Conservation (phyloP, 805 yeast species). For the Candida morakotiae region DNA sequence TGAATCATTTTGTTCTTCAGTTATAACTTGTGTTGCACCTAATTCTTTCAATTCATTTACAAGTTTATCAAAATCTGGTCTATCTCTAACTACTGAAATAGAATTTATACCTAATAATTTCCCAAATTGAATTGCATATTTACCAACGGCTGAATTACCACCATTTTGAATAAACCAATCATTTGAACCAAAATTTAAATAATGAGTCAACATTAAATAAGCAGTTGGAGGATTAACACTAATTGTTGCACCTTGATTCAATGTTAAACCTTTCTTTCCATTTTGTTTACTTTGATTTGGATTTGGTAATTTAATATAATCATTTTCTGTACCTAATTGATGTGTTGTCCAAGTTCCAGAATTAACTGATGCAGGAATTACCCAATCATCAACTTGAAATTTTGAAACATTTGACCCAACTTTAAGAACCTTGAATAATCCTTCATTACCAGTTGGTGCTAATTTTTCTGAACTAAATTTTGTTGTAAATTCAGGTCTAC, state of each 20-base stretch:
- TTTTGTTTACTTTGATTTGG: constrained; percentile 41
- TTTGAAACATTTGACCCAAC: constrained; percentile 52
- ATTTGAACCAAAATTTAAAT: constrained; percentile 52
- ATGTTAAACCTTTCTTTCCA: constrained; percentile 30
- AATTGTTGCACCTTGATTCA: constrained; percentile 78
- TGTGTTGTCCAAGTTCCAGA: constrained; percentile 89
- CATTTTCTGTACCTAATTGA: constrained; percentile 48
- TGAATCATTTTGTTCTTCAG: constrained; percentile 79
- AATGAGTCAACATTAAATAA: constrained; percentile 76
- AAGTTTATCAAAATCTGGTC: constrained; percentile 68
- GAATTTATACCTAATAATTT: constrained; percentile 75
- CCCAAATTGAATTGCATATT: constrained; percentile 86
- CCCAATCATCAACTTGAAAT: constrained; percentile 77
- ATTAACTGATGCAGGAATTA: constrained; percentile 69
- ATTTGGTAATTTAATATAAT: constrained; percentile 57
- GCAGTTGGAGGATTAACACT: constrained; percentile 94
- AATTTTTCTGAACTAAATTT: constrained; percentile 54
- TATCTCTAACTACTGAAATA: constrained; percentile 81
- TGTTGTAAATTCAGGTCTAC: constrained; percentile 45
- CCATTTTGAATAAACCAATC: constrained; percentile 97
- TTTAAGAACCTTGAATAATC: constrained; percentile 76
- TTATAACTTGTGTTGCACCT: constrained; percentile 88
- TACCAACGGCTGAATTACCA: constrained; percentile 93
- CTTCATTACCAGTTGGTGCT: constrained; percentile 94
- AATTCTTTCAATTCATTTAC: constrained; percentile 47